phyloP scores from a whole-genome alignment of 371 early-diverging fungal genomes.

The Lichtheimia ornata region DNA sequence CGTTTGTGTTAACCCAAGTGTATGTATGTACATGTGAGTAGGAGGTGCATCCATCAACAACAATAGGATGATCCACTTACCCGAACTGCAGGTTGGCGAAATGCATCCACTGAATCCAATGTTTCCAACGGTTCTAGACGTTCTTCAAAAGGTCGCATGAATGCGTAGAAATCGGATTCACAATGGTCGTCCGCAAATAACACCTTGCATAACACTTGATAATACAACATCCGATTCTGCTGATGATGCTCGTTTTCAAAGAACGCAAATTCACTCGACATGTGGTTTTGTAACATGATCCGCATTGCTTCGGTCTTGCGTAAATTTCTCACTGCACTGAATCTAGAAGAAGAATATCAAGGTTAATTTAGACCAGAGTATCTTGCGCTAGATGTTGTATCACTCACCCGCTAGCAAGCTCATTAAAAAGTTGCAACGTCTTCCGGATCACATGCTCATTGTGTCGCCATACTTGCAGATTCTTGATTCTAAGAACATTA shows the following conservation, averaged over 20 bases:
- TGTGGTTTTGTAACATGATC: slow-evolving; percentile 73
- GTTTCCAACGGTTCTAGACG: slow-evolving; percentile 47
- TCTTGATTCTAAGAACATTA: slow-evolving; percentile 9
- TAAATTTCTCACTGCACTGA: slow-evolving; percentile 68
- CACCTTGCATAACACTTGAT: slow-evolving; percentile 74
- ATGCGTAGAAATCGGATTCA: slow-evolving; percentile 63
- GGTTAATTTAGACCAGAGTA: background rate
- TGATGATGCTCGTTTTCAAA: slow-evolving; percentile 48
- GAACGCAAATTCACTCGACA: slow-evolving; percentile 70
- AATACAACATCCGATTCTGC: slow-evolving; percentile 70
- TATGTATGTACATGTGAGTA: too few relatives aligned
- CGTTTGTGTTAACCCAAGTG: too few relatives aligned
- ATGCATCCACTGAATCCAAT: slow-evolving; percentile 33
- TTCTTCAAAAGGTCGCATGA: slow-evolving; percentile 71
- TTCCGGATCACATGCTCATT: slow-evolving; percentile 22
- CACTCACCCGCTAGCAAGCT: slow-evolving; percentile 74
- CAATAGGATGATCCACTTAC: slow-evolving; percentile 19
- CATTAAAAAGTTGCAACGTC: slow-evolving; percentile 67
- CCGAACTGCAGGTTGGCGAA: slow-evolving; percentile 42
- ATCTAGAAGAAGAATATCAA: slow-evolving; percentile 28
- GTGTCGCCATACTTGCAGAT: slow-evolving; percentile 26
- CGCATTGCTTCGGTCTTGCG: slow-evolving; percentile 72
- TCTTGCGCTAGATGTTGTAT: slow-evolving; percentile 1
- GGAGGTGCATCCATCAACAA: background rate
- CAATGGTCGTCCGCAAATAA: slow-evolving; percentile 72